These are phyloP conservation scores for Venturiaceae sp. DNA, from an alignment of 2,329 filamentous ascomycete genomes.

Conservation along the genomic window DNA sequence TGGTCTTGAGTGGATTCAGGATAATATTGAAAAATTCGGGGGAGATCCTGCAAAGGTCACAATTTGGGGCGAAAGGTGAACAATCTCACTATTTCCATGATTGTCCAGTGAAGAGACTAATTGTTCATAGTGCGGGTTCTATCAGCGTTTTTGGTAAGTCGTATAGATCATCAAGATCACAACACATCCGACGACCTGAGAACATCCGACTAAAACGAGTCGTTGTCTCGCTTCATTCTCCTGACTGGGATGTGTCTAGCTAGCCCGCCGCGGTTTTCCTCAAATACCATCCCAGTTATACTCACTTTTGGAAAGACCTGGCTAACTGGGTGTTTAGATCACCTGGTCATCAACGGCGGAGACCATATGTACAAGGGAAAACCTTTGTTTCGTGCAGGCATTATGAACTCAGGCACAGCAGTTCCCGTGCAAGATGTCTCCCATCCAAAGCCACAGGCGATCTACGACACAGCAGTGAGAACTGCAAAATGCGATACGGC, in stretches of 20 bases:
- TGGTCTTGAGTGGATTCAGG: slow-evolving; percentile 64
- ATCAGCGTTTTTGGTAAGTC: slow-evolving; percentile 28
- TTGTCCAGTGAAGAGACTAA: slow-evolving; percentile 40
- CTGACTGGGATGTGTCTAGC: too few relatives aligned
- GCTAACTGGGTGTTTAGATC: slow-evolving; percentile 63
- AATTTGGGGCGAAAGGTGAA: slow-evolving; percentile 61
- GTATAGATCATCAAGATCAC: too few relatives aligned
- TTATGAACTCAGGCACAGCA: slow-evolving; percentile 45
- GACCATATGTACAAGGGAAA: slow-evolving; percentile 66
- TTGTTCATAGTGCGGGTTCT: slow-evolving; percentile 28
- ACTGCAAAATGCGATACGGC: slow-evolving; percentile 34
- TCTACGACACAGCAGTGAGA: slow-evolving; percentile 22
- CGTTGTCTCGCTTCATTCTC: too few relatives aligned
- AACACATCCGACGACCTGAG: too few relatives aligned
- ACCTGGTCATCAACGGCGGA: slow-evolving; percentile 65
- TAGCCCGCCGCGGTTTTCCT: too few relatives aligned
- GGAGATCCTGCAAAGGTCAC: slow-evolving; percentile 67
- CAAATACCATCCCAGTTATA: too few relatives aligned
- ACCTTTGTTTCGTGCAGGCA: slow-evolving; percentile 63
- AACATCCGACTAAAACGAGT: too few relatives aligned
- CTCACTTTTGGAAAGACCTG: too few relatives aligned
- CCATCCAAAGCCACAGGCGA: background rate
- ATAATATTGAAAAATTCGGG: slow-evolving; percentile 70
- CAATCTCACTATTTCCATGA: background rate
- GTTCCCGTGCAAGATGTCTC: slow-evolving; percentile 1